Base-by-base conservation (phyloP, 768 basidiomycete species). In the Lactifluus hygrophoroides region DNA sequence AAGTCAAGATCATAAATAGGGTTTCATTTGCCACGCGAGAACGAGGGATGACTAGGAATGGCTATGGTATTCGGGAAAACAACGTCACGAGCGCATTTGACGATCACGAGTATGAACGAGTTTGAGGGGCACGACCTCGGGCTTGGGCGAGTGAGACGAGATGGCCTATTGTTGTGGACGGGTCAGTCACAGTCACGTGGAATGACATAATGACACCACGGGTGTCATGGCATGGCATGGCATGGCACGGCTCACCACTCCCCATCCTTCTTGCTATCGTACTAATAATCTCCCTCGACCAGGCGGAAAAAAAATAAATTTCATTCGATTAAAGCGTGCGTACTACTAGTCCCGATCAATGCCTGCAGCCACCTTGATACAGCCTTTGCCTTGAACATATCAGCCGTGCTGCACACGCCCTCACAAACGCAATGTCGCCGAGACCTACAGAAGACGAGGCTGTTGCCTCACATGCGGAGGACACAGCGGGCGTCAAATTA, bases 161-260 rank as follows among this genome's bases (percentile, higher is more conserved):
- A 13, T 13, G n/a, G 19, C 2, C 3, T 7, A 8, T 48, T 11
- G 14, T 27, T 32, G 6, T 13, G 2, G 27, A 6, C n/a, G n/a
- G n/a, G n/a, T n/a, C n/a, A n/a, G n/a, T n/a, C n/a, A 23, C 28
- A 52, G 51, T 58, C 57, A 58, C 57, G 57, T 58, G 57, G 43
- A 38, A 23, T 28, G 32, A 23, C 23, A 3, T 3, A n/a, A 7
- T 14, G 17, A 11, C 38, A 16, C 4, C 27, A 17, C n/a, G 14
- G n/a, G 5, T n/a, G 21, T n/a, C 5, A 21, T 11, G 46, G 23
- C 46, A 47, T 17, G 13, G 14, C 28, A n/a, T n/a, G n/a, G n/a
- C n/a, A n/a, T n/a, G n/a, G n/a, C n/a, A n/a, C n/a, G n/a, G n/a
- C n/a, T n/a, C n/a, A n/a, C n/a, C n/a, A n/a, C n/a, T n/a, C n/a